A percentile compares a stretch with the other conserved stretches of the same genome.
Conservation (phyloP, 23 red algal genomes). For the Gracilaria vermiculophylla region DNA sequence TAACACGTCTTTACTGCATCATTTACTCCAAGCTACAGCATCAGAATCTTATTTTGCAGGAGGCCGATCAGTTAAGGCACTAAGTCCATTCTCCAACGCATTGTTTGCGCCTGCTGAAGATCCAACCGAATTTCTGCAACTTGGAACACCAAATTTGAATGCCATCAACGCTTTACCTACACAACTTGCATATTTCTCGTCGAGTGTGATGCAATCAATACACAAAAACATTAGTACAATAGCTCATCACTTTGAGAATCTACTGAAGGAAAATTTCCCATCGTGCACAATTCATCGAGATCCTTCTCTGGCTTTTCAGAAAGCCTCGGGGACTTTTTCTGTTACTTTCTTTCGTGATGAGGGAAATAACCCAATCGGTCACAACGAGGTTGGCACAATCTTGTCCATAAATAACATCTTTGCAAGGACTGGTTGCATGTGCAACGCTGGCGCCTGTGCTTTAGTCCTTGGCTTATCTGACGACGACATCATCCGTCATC, state of each 20-base stretch:
- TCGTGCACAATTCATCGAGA: slow-evolving; percentile 15
- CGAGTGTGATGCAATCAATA: not conserved
- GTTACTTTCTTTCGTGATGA: slow-evolving; percentile 27
- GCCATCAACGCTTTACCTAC: not conserved
- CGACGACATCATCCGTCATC: slow-evolving; percentile 9
- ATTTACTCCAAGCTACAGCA: slow-evolving; percentile 10
- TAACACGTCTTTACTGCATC: slow-evolving; percentile 9
- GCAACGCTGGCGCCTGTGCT: slow-evolving; percentile 38
- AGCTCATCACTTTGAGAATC: slow-evolving; percentile 2
- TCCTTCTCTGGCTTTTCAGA: not conserved
- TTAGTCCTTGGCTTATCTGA: slow-evolving; percentile 34
- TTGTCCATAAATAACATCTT: slow-evolving; percentile 15
- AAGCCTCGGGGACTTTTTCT: not conserved
- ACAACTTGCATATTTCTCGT: slow-evolving; percentile 4
- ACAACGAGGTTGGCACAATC: slow-evolving; percentile 34
- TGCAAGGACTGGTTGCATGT: slow-evolving; percentile 50
- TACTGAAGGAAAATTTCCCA: slow-evolving; percentile 13
- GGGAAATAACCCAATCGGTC: not conserved
- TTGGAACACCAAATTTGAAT: slow-evolving; percentile 40
- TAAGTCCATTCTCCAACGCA: not conserved
- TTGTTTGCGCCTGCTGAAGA: not conserved
- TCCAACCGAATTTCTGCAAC: slow-evolving; percentile 11
- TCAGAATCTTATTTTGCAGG: slow-evolving; percentile 41
- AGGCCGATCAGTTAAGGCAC: slow-evolving; percentile 1
- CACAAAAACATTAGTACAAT: not conserved